Evolutionary conservation across 1,284 basidiomycete genomes (phyloP), one percentile per base, ranked within the genome.

Genomic region (Tetrapyrgos nigripes): DNA sequence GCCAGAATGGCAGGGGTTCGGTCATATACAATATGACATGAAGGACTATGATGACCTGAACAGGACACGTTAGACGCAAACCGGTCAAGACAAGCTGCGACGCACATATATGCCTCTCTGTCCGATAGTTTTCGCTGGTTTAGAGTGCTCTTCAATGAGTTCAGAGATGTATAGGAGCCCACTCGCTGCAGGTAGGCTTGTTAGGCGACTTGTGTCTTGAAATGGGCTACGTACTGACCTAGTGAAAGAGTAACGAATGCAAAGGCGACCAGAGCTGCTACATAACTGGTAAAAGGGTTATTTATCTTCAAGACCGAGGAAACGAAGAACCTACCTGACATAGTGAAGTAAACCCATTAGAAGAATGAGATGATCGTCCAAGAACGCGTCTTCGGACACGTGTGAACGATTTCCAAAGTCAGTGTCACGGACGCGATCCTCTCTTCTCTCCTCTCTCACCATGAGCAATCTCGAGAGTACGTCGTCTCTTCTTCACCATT

Each of bases 381-480:
- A 45, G 17, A 23, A n/a, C 54, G 44, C 54, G 54, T 55, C 40
- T 8, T 24, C 37, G 37, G 10, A 52, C 31, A 35, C 37, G 31
- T 52, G 31, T n/a, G 17, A 23, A n/a, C 24, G 23, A 6, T 21
- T 50, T 19, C 4, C 17, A 23, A 4, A 31, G 29, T 54, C 51
- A 46, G 31, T 21, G 19, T 31, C 45, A 47, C 31, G 19, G 28
- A 6, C 9, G 11, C 19, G 21, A 37, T 29, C 26, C 28, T 53
- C 23, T 43, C 55, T 45, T 60, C 50, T 55, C 55, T 55, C 35
- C 33, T 28, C 44, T 54, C 46, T 52, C 44, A 63, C 70, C 62
- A 96, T 94, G 93, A 94, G 91, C 78, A 91, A 89, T 76, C 86
- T 96, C 65, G 94, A 96, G 77, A 96, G 94, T 94, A 69, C 83